Evolutionary conservation across 75 land plant species (phyloP), one percentile per base, ranked within the genome.

Genomic region (Pinus tabuliformis): DNA sequence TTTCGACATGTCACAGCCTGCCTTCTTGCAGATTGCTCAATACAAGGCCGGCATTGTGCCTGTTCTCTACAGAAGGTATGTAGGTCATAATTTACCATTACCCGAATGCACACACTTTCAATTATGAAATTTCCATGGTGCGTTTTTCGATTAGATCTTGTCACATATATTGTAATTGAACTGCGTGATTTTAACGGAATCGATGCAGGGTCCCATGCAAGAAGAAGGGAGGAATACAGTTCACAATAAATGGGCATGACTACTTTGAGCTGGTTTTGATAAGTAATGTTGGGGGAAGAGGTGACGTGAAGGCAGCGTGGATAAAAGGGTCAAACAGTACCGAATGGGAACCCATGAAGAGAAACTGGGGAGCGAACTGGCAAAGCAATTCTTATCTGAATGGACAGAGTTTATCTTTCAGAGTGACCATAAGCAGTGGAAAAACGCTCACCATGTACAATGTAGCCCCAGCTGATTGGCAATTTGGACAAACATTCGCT

Each of bases 291-390:
- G 90, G 62, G 39, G 89, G 89, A 16, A 79, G 83, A 16, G 89
- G 89, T 5, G 84, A 81, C 42, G 62, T 86, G 33, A 33, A 3
- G 11, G 33, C 33, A 11, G 59, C 80, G 64, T 64, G 72, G 60
- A 79, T 86, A 45, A 86, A 86, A 68, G 88, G 88, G 3, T 84
- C 91, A 14, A 15, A 59, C 8, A 60, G 70, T 9, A 59, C 59
- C 16, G 56, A 28, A 15, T 86, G 88, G 86, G 72, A 78, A 52
- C 57, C 57, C 63, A 62, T 89, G 79, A 76, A 59, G 2, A 72
- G 81, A 9, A 81, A 83, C 56, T 89, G 91, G 91, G 90, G 90
- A 26, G 79, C 79, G 33, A 76, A 78, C 14, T 88, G 90, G 90
- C 68, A 76, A 66, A 79, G 77, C 58, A 45, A 59, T 17, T 62